Evolutionary conservation across 306 rosid species (phyloP).

Genomic region (Vigna trinervia): DNA sequence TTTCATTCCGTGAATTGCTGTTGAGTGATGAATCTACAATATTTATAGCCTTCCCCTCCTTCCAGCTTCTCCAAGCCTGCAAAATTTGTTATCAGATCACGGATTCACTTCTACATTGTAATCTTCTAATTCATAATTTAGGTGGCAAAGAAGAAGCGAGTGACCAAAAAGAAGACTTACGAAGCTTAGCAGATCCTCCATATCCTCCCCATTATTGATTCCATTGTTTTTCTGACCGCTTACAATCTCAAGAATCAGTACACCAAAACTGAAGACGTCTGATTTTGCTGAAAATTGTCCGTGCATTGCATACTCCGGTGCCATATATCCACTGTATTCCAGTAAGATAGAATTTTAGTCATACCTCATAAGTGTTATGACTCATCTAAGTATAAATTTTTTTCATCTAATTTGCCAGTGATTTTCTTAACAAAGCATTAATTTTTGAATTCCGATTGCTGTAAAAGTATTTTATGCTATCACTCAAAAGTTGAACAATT

Average conservation of each 20-base stretch:
- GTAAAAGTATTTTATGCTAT: too few species aligned
- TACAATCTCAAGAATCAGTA: background rate
- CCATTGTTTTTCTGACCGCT: background rate
- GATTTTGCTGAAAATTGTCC: background rate
- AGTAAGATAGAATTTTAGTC: too few species aligned
- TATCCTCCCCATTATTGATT: background rate
- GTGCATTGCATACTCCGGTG: background rate
- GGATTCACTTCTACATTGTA: background rate
- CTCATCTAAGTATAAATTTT: too few species aligned
- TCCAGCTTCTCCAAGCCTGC: constrained; percentile 11
- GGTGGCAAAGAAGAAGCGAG: background rate
- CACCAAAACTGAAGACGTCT: background rate
- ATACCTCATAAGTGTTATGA: too few species aligned
- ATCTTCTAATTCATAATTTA: background rate
- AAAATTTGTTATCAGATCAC: background rate
- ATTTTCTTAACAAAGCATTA: too few species aligned
- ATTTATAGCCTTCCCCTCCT: background rate
- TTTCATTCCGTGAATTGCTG: background rate
- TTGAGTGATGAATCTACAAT: background rate
- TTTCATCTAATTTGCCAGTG: too few species aligned
- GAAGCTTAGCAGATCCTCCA: background rate
- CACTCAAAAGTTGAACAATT: too few species aligned
- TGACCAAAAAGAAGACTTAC: background rate
- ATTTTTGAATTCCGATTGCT: too few species aligned
- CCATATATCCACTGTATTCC: background rate